Conservation (phyloP, 2,329 filamentous ascomycete species). For the Didymella arachidicola region DNA sequence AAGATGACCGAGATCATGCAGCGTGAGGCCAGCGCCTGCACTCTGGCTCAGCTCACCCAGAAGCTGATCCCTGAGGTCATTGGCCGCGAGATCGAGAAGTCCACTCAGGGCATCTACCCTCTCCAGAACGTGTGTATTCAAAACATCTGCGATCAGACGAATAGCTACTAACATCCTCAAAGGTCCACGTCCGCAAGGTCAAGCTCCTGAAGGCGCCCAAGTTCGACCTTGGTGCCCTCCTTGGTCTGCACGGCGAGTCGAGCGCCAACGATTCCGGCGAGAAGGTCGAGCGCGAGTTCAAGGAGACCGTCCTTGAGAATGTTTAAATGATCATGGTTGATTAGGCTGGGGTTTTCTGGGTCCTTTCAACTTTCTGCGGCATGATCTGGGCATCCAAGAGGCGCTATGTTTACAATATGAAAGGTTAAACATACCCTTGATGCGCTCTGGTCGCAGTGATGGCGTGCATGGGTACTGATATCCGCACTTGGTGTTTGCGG, state of each 20-base stretch:
- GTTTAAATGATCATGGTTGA: constrained; percentile 71
- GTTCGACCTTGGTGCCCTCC: constrained; percentile 96
- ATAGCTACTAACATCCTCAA: constrained; percentile 17
- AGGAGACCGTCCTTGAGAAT: constrained; percentile 92
- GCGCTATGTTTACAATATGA: constrained; percentile 54
- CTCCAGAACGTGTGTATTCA: constrained; percentile 84
- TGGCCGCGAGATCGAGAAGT: constrained; percentile 99
- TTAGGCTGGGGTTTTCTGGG: constrained; percentile 49
- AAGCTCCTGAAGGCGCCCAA: constrained; percentile 99
- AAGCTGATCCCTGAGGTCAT: constrained; percentile 99
- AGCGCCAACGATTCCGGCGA: constrained; percentile 94
- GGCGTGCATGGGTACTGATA: constrained; percentile 45
- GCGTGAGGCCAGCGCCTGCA: constrained; percentile 93
- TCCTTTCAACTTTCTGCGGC: constrained; percentile 51
- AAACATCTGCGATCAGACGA: background rate
- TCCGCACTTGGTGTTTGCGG: constrained; percentile 47
- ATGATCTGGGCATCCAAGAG: constrained; percentile 54
- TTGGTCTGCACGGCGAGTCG: constrained; percentile 97
- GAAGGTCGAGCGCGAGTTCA: constrained; percentile 98
- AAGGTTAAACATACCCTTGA: constrained; percentile 50
- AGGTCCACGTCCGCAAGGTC: constrained; percentile 99
- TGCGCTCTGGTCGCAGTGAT: constrained; percentile 45
- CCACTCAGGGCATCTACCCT: constrained; percentile 98
- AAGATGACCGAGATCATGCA: constrained; percentile 99
- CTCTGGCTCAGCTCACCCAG: constrained; percentile 92